A percentile compares a stretch with the other conserved stretches of the same genome.
Conservation (phyloP, 2,329 filamentous ascomycete species). For the Ceratocystiopsis minuta region DNA sequence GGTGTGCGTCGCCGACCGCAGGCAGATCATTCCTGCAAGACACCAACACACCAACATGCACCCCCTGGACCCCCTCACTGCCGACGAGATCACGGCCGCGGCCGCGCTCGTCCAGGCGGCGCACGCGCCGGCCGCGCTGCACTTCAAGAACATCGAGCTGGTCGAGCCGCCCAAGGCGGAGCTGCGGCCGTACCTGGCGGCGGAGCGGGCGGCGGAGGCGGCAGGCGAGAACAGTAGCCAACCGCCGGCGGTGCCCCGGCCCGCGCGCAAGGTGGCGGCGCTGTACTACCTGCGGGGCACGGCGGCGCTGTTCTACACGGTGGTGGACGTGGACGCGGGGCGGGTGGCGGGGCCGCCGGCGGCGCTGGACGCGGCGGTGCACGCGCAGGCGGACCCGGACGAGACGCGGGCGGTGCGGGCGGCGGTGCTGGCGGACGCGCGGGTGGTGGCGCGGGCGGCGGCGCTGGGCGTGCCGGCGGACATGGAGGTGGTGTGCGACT, state of each 20-base stretch:
- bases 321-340: background rate
- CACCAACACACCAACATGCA: background rate
- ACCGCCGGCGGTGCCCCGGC: conserved; percentile 17
- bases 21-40: too few species aligned
- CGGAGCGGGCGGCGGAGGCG: conserved; percentile 13
- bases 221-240: conserved; percentile 9
- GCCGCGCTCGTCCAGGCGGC: conserved; percentile 1
- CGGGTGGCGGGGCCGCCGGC: conserved; percentile 15
- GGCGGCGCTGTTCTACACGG: conserved; percentile 9
- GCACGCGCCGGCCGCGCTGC: conserved; percentile 8
- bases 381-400: conserved; percentile 11
- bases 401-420: conserved; percentile 22
- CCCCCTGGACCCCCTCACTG: conserved; percentile 3
- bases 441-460: conserved; percentile 23
- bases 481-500: conserved; percentile 28
- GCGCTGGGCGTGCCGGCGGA: conserved; percentile 25
- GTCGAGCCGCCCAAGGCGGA: conserved; percentile 29
- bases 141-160: conserved; percentile 33
- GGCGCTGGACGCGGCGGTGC: conserved; percentile 7
- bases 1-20: too few species aligned
- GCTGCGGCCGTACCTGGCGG: conserved; percentile 23
- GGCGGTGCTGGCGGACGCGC: conserved; percentile 1
- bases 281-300: conserved; percentile 4
- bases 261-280: conserved; percentile 20
- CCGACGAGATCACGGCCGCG: conserved; percentile 3